Evolutionary conservation across 2,329 filamentous ascomycete genomes (phyloP).

Genomic region (Fusarium sublunatum): DNA sequence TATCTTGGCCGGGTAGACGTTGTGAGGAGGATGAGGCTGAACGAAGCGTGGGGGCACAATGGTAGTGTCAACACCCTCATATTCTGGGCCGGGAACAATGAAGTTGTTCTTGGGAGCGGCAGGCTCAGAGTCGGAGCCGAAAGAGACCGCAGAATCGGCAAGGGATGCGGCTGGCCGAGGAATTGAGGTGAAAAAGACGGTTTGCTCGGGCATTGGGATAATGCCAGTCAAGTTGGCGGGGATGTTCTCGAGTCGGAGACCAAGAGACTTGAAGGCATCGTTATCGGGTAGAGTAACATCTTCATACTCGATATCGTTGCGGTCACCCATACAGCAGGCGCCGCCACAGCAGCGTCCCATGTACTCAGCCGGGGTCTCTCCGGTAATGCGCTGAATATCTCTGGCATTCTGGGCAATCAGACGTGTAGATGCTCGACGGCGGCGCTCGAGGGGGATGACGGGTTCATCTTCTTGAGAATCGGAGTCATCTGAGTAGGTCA

Average conservation of each 20-base stretch:
- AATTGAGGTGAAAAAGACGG: slow-evolving; percentile 74
- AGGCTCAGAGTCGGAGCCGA: slow-evolving; percentile 52
- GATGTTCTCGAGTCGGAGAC: slow-evolving; percentile 80
- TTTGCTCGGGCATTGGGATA: slow-evolving; percentile 78
- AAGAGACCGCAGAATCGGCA: slow-evolving; percentile 61
- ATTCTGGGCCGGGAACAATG: slow-evolving; percentile 50
- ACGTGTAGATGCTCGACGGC: slow-evolving; percentile 75
- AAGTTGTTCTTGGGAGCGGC: slow-evolving; percentile 30
- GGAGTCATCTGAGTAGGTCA: slow-evolving; percentile 72
- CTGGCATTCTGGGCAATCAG: slow-evolving; percentile 72
- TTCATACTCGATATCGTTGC: slow-evolving; percentile 63
- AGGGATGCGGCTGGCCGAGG: slow-evolving; percentile 53
- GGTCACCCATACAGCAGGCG: slow-evolving; percentile 69
- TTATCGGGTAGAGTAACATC: slow-evolving; percentile 76
- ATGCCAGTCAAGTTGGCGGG: slow-evolving; percentile 78
- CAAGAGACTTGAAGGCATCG: slow-evolving; percentile 82
- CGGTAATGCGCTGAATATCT: slow-evolving; percentile 72
- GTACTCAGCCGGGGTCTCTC: slow-evolving; percentile 70
- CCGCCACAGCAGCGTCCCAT: slow-evolving; percentile 73
- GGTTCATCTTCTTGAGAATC: slow-evolving; percentile 67
- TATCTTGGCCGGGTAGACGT: slow-evolving; percentile 90
- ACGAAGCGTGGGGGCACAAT: slow-evolving; percentile 88
- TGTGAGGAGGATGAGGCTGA: slow-evolving; percentile 92
- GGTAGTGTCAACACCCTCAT: slow-evolving; percentile 63
- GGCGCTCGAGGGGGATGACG: slow-evolving; percentile 56